Evolutionary conservation across 2,329 filamentous ascomycete genomes (phyloP).

Genomic region (Gyromitra esculenta): DNA sequence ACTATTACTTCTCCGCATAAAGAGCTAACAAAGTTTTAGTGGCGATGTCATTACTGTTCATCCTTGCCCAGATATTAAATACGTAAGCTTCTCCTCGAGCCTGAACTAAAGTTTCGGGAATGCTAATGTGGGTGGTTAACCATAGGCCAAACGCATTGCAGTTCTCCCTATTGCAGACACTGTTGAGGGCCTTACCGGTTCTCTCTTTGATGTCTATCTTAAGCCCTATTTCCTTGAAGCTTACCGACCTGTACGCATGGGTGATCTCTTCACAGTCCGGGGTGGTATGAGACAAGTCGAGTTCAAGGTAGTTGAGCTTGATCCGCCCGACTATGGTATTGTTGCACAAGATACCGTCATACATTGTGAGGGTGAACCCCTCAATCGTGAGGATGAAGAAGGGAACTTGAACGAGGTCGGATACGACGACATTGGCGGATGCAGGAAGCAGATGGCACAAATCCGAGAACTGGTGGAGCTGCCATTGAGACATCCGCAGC

Average conservation of each 20-base stretch:
- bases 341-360: constrained; percentile 99
- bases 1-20: not conserved
- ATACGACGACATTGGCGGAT: constrained; percentile 99
- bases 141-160: constrained; percentile 95
- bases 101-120: not conserved
- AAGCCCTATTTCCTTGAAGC: constrained; percentile 99
- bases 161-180: constrained; percentile 98
- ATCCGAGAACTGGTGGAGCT: constrained; percentile 98
- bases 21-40: constrained; percentile 61
- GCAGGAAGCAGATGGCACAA: constrained; percentile 99
- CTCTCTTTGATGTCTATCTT: constrained; percentile 98
- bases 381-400: constrained; percentile 98
- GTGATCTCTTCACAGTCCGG: constrained; percentile 95
- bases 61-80: constrained; percentile 99
- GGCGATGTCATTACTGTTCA: constrained; percentile 97
- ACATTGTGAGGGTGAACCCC: constrained; percentile 96
- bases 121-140: constrained; percentile 17
- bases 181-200: constrained; percentile 95
- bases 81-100: constrained; percentile 71
- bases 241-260: constrained; percentile 95
- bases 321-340: constrained; percentile 97
- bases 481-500: constrained; percentile 92
- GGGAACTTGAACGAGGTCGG: constrained; percentile 99
- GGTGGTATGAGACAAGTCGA: constrained; percentile 99
- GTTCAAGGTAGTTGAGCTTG: constrained; percentile 99